phyloP scores from a whole-genome alignment of 345 rosid genomes.

The Sapria himalayana region DNA sequence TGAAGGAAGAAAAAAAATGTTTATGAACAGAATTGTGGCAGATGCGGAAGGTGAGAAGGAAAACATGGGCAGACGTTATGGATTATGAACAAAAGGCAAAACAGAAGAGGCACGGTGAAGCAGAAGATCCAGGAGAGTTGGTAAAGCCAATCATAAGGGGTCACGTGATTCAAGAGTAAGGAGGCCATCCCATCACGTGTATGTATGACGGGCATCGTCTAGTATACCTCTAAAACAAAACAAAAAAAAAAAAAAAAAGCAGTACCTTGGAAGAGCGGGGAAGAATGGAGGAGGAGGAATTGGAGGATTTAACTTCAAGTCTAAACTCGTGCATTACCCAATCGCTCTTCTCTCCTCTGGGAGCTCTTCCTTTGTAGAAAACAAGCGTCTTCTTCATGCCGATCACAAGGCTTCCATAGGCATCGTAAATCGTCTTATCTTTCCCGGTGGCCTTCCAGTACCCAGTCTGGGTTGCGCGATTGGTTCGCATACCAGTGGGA shows the following conservation, averaged over 20 bases:
- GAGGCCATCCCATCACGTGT: too few species aligned
- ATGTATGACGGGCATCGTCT: too few species aligned
- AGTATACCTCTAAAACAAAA: too few species aligned
- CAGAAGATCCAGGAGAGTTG: too few species aligned
- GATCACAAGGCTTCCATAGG: slow-evolving; percentile 41
- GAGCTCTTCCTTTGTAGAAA: slow-evolving; percentile 88
- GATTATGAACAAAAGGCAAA: too few species aligned
- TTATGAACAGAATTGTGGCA: too few species aligned
- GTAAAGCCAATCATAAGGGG: too few species aligned
- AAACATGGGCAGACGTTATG: too few species aligned
- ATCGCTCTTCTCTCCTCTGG: slow-evolving; percentile 80
- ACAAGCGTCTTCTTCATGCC: slow-evolving; percentile 99
- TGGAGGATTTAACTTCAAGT: slow-evolving; percentile 65
- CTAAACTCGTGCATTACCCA: slow-evolving; percentile 98
- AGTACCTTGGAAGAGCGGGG: slow-evolving; percentile 50
- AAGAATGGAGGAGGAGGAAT: slow-evolving; percentile 45
- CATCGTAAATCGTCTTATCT: slow-evolving; percentile 67
- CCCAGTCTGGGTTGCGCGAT: slow-evolving; percentile 77
- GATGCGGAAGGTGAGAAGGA: too few species aligned
- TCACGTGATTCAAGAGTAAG: too few species aligned
- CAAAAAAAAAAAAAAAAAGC: neutral
- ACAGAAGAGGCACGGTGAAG: too few species aligned
- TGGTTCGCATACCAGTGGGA: slow-evolving; percentile 95
- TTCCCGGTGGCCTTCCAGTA: slow-evolving; percentile 98
- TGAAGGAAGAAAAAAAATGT: too few species aligned